Evolutionary conservation across 2,329 filamentous ascomycete genomes (phyloP).

Genomic region (Monosporascus sp.): DNA sequence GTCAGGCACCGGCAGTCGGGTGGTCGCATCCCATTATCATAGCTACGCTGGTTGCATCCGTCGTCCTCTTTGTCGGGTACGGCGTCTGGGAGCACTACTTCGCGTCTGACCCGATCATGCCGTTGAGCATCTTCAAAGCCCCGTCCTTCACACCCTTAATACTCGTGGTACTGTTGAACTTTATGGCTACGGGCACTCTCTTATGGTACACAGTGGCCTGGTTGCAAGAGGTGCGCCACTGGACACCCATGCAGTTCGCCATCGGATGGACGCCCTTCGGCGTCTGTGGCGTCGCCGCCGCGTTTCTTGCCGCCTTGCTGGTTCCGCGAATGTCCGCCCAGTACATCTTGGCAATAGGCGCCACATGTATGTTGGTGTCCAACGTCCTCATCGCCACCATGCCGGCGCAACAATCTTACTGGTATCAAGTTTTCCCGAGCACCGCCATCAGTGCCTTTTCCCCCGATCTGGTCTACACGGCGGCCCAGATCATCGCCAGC

Average conservation of each 20-base stretch:
- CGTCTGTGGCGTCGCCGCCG: constrained; percentile 29
- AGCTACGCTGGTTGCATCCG: constrained; percentile 30
- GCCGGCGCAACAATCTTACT: constrained; percentile 39
- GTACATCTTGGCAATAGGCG: constrained; percentile 42
- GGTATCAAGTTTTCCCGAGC: constrained; percentile 38
- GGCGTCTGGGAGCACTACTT: constrained; percentile 38
- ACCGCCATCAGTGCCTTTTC: constrained; percentile 30
- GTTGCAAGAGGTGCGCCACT: constrained; percentile 38
- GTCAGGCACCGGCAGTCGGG: constrained; percentile 39
- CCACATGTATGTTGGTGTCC: constrained; percentile 22
- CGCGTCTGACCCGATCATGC: constrained; percentile 39
- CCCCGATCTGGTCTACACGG: constrained; percentile 46
- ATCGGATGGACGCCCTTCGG: constrained; percentile 37
- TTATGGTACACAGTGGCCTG: constrained; percentile 45
- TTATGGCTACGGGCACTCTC: constrained; percentile 43
- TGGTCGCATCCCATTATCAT: constrained; percentile 40
- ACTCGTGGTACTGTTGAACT: constrained; percentile 38
- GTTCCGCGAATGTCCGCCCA: constrained; percentile 42
- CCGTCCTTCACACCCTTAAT: constrained; percentile 40
- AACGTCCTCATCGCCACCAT: constrained; percentile 38
- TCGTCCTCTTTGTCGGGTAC: constrained; percentile 24
- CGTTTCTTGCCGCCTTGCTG: constrained; percentile 39
- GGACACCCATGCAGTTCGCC: constrained; percentile 34
- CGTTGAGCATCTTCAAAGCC: constrained; percentile 38
- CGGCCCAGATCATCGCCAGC: constrained; percentile 49